phyloP scores from a whole-genome alignment of 2,329 filamentous ascomycete genomes.

The Fusarium udum region DNA sequence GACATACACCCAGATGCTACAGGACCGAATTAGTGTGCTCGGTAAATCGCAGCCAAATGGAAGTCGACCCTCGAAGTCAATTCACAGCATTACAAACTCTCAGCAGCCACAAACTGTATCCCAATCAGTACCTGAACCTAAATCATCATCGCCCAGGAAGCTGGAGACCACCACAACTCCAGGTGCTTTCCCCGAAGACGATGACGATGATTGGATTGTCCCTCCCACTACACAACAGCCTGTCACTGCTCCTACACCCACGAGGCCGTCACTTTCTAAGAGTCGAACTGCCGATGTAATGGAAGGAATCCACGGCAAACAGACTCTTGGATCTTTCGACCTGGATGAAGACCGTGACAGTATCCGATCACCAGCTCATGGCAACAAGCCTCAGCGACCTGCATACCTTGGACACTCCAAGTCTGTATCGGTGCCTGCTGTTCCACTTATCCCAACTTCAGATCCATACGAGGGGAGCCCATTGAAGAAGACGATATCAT shows the following conservation, averaged over 20 bases:
- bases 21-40: slow-evolving; percentile 87
- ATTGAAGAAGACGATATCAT: slow-evolving; percentile 69
- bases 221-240: slow-evolving; percentile 54
- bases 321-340: slow-evolving; percentile 57
- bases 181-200: slow-evolving; percentile 68
- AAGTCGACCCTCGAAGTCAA: slow-evolving; percentile 59
- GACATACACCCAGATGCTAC: slow-evolving; percentile 90
- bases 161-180: slow-evolving; percentile 57
- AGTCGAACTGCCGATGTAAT: slow-evolving; percentile 70
- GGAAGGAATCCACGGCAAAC: slow-evolving; percentile 63
- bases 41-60: slow-evolving; percentile 65
- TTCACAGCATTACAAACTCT: slow-evolving; percentile 50
- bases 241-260: slow-evolving; percentile 39
- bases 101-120: slow-evolving; percentile 43
- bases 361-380: slow-evolving; percentile 24
- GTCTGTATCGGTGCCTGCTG: slow-evolving; percentile 69
- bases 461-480: slow-evolving; percentile 37
- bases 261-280: slow-evolving; percentile 65
- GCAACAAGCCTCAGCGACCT: slow-evolving; percentile 27
- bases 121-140: slow-evolving; percentile 44
- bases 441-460: slow-evolving; percentile 47
- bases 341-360: slow-evolving; percentile 3
- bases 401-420: slow-evolving; percentile 59
- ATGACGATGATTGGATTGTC: slow-evolving; percentile 68
- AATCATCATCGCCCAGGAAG: slow-evolving; percentile 45